Evolutionary conservation across 352 stramenopile genomes (phyloP).

Genomic region (Globisporangium nagaii): DNA sequence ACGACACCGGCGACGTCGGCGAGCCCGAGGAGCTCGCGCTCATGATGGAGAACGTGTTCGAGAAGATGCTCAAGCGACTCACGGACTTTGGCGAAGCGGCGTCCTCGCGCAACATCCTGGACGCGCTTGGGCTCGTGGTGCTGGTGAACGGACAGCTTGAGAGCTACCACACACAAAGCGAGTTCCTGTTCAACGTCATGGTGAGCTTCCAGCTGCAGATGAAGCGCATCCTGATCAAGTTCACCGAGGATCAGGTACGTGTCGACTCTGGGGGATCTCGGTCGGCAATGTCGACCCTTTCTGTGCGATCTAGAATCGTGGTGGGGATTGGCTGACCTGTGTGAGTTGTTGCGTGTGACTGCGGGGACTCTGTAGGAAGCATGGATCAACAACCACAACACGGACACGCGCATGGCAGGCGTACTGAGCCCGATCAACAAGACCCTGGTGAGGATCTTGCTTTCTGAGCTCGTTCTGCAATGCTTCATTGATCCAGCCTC

Average conservation of each 20-base stretch:
- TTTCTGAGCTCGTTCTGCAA: background rate
- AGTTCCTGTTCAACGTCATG: slow-evolving; percentile 66
- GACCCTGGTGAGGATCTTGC: slow-evolving; percentile 31
- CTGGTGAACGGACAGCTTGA: slow-evolving; percentile 41
- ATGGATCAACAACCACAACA: slow-evolving; percentile 62
- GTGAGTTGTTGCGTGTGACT: background rate
- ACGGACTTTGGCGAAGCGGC: slow-evolving; percentile 65
- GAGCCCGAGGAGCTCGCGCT: slow-evolving; percentile 42
- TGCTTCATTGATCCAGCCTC: too few relatives aligned
- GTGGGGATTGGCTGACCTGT: background rate
- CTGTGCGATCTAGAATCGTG: background rate
- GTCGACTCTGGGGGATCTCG: background rate
- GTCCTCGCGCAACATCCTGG: slow-evolving; percentile 51
- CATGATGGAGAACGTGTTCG: slow-evolving; percentile 64
- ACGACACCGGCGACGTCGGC: slow-evolving; percentile 1
- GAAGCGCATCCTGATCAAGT: slow-evolving; percentile 76
- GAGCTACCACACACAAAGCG: slow-evolving; percentile 35
- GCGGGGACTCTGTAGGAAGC: slow-evolving; percentile 23
- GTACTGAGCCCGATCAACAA: slow-evolving; percentile 63
- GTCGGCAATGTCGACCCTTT: background rate
- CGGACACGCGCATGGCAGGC: slow-evolving; percentile 66
- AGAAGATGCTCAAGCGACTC: slow-evolving; percentile 68
- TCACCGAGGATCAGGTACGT: slow-evolving; percentile 59
- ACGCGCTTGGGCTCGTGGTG: slow-evolving; percentile 56
- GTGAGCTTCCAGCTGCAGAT: slow-evolving; percentile 76